Evolutionary conservation across 1,284 basidiomycete species (phyloP).

Genomic region (Dichomitus squalens): DNA sequence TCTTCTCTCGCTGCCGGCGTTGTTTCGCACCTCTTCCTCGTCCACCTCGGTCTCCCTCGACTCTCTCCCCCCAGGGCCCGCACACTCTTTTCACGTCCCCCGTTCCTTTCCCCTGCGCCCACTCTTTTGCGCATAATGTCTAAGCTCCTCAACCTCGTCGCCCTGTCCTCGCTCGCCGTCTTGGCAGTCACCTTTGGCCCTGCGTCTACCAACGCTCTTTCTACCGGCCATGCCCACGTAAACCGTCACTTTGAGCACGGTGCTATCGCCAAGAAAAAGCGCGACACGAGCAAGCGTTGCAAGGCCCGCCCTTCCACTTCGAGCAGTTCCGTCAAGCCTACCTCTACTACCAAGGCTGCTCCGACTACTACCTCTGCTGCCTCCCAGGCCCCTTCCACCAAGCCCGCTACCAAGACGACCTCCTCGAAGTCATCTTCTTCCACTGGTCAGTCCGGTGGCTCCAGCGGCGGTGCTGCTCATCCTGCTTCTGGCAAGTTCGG

Average conservation of each 20-base stretch:
- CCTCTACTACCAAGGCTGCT: not conserved
- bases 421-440: conserved; percentile 14
- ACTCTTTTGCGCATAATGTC: conserved; percentile 42
- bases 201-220: conserved; percentile 53
- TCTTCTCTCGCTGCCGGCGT: conserved; percentile 20
- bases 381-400: not conserved
- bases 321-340: conserved; percentile 3
- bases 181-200: conserved; percentile 53
- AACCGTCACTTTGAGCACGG: conserved; percentile 23
- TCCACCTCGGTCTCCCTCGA: conserved; percentile 27
- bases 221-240: conserved; percentile 38
- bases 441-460: conserved; percentile 21
- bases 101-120: conserved; percentile 25
- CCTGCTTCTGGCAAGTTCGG: conserved; percentile 24
- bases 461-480: conserved; percentile 15
- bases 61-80: conserved; percentile 28
- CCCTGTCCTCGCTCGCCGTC: conserved; percentile 58
- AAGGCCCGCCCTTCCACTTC: conserved; percentile 46
- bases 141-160: conserved; percentile 58
- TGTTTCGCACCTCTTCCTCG: conserved; percentile 15
- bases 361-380: not conserved
- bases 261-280: conserved; percentile 52
- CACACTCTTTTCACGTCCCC: conserved; percentile 36
- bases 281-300: conserved; percentile 52
- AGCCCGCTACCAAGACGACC: conserved; percentile 8